Evolutionary conservation across 768 basidiomycete genomes (phyloP), one percentile per base, ranked within the genome.

Genomic region (Leccinum longicurvipes): DNA sequence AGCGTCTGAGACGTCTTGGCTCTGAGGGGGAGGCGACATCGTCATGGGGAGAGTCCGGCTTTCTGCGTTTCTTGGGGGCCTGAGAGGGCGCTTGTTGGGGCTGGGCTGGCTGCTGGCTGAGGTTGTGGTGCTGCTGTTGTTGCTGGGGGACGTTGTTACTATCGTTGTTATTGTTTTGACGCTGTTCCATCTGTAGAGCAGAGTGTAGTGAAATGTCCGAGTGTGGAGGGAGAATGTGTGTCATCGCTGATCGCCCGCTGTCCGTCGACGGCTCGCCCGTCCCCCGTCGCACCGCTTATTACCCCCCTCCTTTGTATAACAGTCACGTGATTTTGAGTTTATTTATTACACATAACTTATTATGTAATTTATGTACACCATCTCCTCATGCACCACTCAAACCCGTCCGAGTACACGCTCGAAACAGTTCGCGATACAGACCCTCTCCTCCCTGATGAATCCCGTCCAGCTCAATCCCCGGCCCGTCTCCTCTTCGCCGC

Each of bases 1-100:
- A 91, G 68, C 91, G 84, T 64, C 91, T 79, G 66, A 93, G 80
- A 53, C 91, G 82, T 66, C 91, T 82, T 44, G 89, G 87, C 72
- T 91, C 90, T 53, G 85, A 79, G 42, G 84, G 74, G 17, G 80
- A 72, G 34, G 74, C 65, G 44, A 74, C 72, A n/a, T 84, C 86
- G 53, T 84, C 85, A 12, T 76, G 77, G 25, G 75, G 76, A 3
- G 76, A 74, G 49, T 85, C 84, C 2, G 75, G 73, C 72, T 86
- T 86, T 76, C 79, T 79, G 47, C 82, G 76, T 71, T 86, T 89
- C 72, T 81, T 81, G 57, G 73, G 59, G 23, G 75, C 61, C 24
- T 74, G 59, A 1, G 65, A 57, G 27, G 73, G 76, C 61, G 63
- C 72, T 50, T 73, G 71, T 58, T 69, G 75, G 2, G 45, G 47